Conservation (phyloP, 73 alveolate species). For the Uronychia setigera region DNA sequence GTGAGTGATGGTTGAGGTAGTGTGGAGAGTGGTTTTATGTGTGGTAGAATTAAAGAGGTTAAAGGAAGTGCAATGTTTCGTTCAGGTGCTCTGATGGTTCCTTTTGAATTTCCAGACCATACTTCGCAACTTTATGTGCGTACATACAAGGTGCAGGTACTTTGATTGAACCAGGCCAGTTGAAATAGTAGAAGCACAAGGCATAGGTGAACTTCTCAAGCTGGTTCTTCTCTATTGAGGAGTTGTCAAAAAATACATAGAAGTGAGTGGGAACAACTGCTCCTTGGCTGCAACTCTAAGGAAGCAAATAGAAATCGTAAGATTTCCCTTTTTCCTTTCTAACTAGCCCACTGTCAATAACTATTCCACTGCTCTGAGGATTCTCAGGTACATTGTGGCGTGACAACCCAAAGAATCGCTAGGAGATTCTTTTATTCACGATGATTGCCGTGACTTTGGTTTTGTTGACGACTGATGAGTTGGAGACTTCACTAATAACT, state of each 20-base stretch:
- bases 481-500: conserved; percentile 26
- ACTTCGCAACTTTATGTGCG: conserved; percentile 77
- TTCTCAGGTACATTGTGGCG: conserved; percentile 43
- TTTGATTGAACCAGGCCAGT: conserved; percentile 90
- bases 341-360: conserved; percentile 69
- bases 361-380: conserved; percentile 79
- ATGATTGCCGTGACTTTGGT: conserved; percentile 71
- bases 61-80: too few species aligned
- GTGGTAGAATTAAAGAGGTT: too few species aligned
- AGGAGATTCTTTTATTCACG: conserved; percentile 85
- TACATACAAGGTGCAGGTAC: conserved; percentile 94
- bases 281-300: conserved; percentile 85
- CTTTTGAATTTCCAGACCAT: neutral
- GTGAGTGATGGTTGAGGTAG: too few species aligned
- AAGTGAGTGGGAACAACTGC: conserved; percentile 89
- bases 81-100: too few species aligned
- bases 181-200: conserved; percentile 86
- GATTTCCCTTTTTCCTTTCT: conserved; percentile 44
- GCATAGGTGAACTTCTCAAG: conserved; percentile 83
- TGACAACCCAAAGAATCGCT: conserved; percentile 73
- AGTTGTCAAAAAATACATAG: conserved; percentile 67
- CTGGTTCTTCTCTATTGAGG: conserved; percentile 16
- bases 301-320: conserved; percentile 85
- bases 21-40: too few species aligned
- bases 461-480: conserved; percentile 16